Conservation (phyloP, 805 yeast species). For the Spathaspora arborariae region DNA sequence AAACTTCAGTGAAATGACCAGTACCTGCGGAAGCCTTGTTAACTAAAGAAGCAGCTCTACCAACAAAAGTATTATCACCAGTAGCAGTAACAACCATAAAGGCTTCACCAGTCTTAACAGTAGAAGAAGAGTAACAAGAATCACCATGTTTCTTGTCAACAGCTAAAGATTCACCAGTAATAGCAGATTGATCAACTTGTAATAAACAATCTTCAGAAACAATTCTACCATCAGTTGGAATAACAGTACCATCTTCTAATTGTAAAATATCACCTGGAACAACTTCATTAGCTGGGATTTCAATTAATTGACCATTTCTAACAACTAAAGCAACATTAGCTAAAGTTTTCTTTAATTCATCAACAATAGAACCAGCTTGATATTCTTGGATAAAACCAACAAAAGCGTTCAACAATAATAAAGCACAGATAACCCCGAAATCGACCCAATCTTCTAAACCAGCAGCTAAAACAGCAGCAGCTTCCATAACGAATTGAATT, state of each 20-base stretch:
- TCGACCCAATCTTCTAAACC: slow-evolving; percentile 98
- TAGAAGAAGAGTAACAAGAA: slow-evolving; percentile 84
- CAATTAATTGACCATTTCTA: slow-evolving; percentile 75
- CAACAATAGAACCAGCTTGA: slow-evolving; percentile 98
- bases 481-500: slow-evolving; percentile 96
- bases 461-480: slow-evolving; percentile 92
- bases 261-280: slow-evolving; percentile 95
- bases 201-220: slow-evolving; percentile 81
- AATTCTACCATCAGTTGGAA: slow-evolving; percentile 90
- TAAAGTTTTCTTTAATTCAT: slow-evolving; percentile 90
- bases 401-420: slow-evolving; percentile 78
- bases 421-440: slow-evolving; percentile 94
- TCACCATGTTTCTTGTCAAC: slow-evolving; percentile 91
- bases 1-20: slow-evolving; percentile 96
- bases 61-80: slow-evolving; percentile 93
- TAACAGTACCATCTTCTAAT: slow-evolving; percentile 88
- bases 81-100: slow-evolving; percentile 92
- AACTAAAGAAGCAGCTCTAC: slow-evolving; percentile 96
- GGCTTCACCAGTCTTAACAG: slow-evolving; percentile 94
- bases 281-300: slow-evolving; percentile 77
- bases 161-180: slow-evolving; percentile 96
- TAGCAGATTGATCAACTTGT: slow-evolving; percentile 94
- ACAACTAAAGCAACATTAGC: slow-evolving; percentile 85
- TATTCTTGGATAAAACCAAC: slow-evolving; percentile 97
- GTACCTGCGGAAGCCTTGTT: slow-evolving; percentile 89